These are phyloP conservation scores for Aspergillus ustus DNA, from an alignment of 2,329 filamentous ascomycete species.

Conservation along the genomic window DNA sequence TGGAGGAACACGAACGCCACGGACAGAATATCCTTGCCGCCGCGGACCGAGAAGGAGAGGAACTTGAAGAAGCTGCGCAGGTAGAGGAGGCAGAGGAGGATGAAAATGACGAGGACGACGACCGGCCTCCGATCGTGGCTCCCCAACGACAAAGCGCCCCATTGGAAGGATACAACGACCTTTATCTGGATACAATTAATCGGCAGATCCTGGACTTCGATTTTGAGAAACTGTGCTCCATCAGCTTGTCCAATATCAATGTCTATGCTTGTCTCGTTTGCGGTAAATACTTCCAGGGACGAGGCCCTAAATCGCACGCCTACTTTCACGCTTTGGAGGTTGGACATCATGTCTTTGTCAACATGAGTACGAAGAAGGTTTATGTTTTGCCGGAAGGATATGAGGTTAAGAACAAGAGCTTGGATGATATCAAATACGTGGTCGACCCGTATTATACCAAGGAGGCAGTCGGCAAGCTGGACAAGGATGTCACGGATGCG, in stretches of 20 bases:
- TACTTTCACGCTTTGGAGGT: slow-evolving; percentile 97
- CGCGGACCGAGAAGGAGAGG: slow-evolving; percentile 71
- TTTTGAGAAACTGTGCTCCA: slow-evolving; percentile 97
- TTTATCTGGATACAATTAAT: slow-evolving; percentile 97
- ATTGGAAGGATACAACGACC: slow-evolving; percentile 86
- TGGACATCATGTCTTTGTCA: slow-evolving; percentile 96
- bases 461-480: slow-evolving; percentile 78
- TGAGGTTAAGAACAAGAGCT: slow-evolving; percentile 89
- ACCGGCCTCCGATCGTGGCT: slow-evolving; percentile 40
- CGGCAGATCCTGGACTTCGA: slow-evolving; percentile 94
- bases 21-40: slow-evolving; percentile 55
- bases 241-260: slow-evolving; percentile 97
- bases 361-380: slow-evolving; percentile 70
- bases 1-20: slow-evolving; percentile 42
- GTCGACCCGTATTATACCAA: slow-evolving; percentile 86
- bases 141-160: slow-evolving; percentile 73
- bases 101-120: slow-evolving; percentile 46
- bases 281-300: slow-evolving; percentile 95
- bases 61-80: slow-evolving; percentile 39
- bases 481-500: slow-evolving; percentile 63
- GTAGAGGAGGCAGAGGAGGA: slow-evolving; percentile 30
- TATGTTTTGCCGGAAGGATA: slow-evolving; percentile 84
- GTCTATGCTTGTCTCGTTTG: slow-evolving; percentile 97
- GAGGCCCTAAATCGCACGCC: slow-evolving; percentile 90
- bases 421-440: slow-evolving; percentile 98